Conservation (phyloP, 1,284 basidiomycete genomes). For the Cystobasidium pallidum region DNA sequence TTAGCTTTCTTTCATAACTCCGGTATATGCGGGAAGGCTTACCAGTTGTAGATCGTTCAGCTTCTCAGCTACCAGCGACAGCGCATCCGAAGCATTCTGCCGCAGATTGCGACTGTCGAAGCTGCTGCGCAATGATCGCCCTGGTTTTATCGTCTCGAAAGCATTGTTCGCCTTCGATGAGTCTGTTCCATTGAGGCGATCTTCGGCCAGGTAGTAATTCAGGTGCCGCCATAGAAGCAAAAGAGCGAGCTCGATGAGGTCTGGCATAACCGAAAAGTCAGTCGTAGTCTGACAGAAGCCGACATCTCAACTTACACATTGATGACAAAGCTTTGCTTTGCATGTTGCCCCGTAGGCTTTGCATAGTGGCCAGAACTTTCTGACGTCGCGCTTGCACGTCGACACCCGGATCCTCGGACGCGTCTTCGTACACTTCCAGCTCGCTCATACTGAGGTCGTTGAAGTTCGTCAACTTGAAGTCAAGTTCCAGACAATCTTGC, state of each 20-base stretch:
- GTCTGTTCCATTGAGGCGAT: slow-evolving; percentile 33
- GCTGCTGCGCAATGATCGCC: slow-evolving; percentile 16
- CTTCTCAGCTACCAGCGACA: slow-evolving; percentile 37
- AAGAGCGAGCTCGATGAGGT: slow-evolving; percentile 78
- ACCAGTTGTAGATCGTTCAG: slow-evolving; percentile 38
- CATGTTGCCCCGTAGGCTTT: slow-evolving; percentile 63
- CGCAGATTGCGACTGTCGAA: slow-evolving; percentile 16
- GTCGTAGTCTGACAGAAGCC: no score
- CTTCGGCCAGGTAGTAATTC: slow-evolving; percentile 60
- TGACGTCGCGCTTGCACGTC: slow-evolving; percentile 35
- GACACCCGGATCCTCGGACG: slow-evolving; percentile 8
- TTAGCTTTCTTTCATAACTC: no score
- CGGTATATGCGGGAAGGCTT: no score
- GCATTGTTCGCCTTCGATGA: slow-evolving; percentile 33
- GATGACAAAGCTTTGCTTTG: slow-evolving; percentile 62
- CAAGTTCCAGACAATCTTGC: slow-evolving; percentile 69
- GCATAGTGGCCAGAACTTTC: neutral
- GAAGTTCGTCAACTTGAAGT: slow-evolving; percentile 70
- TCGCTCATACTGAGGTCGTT: slow-evolving; percentile 72
- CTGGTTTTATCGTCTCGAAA: slow-evolving; percentile 29
- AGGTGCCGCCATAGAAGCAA: slow-evolving; percentile 85
- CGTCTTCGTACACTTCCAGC: slow-evolving; percentile 63
- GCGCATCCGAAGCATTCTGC: slow-evolving; percentile 15
- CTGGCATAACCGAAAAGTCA: slow-evolving; percentile 56
- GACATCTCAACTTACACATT: slow-evolving; percentile 60